Conservation (phyloP, 2,329 filamentous ascomycete genomes). For the Hymenoscyphus linearis region DNA sequence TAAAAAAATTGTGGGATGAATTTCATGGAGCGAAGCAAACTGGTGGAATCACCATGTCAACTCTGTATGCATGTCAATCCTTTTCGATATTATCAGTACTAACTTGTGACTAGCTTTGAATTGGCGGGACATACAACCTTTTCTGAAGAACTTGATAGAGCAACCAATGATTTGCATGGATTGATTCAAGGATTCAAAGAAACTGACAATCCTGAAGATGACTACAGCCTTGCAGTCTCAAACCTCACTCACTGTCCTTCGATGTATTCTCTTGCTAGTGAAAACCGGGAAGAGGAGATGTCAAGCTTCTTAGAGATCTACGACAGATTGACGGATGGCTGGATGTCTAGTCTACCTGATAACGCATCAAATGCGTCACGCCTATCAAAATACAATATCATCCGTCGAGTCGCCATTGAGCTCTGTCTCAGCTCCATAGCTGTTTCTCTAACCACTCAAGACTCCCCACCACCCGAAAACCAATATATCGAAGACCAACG, state of each 20-base stretch:
- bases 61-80: slow-evolving; percentile 14
- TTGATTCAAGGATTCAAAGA: slow-evolving; percentile 18
- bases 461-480: not conserved
- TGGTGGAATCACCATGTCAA: slow-evolving; percentile 12
- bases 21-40: slow-evolving; percentile 15
- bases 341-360: slow-evolving; percentile 28
- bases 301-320: slow-evolving; percentile 26
- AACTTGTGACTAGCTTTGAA: slow-evolving; percentile 20
- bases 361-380: slow-evolving; percentile 23
- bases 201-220: slow-evolving; percentile 7
- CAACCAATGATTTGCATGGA: slow-evolving; percentile 14
- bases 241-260: slow-evolving; percentile 17
- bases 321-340: slow-evolving; percentile 27
- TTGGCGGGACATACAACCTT: slow-evolving; percentile 17
- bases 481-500: not conserved
- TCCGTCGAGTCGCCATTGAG: slow-evolving; percentile 28
- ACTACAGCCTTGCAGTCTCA: slow-evolving; percentile 18
- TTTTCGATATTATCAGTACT: not conserved
- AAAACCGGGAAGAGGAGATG: not conserved
- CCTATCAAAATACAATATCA: slow-evolving; percentile 26
- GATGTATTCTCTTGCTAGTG: slow-evolving; percentile 10
- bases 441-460: slow-evolving; percentile 21
- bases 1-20: slow-evolving; percentile 7
- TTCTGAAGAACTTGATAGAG: slow-evolving; percentile 25
- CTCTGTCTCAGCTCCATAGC: slow-evolving; percentile 28